Base-by-base conservation (phyloP, 768 basidiomycete genomes). In the Russula dissimulans region DNA sequence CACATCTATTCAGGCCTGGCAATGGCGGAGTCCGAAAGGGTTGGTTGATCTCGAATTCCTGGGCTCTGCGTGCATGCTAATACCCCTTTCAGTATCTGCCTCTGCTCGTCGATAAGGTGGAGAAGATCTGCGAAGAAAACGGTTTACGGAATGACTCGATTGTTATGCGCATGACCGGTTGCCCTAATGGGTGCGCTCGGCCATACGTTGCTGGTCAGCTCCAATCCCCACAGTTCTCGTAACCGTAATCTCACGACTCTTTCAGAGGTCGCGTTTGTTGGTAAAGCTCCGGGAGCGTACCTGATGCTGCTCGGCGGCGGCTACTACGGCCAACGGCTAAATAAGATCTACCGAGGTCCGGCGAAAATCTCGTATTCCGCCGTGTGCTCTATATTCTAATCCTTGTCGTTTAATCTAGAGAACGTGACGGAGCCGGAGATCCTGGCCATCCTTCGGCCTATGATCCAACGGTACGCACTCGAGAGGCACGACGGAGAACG, bases 121-220 rank as follows among this genome's bases (percentile, higher is more conserved):
- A 99, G 76, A 84, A 85, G 74, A 87, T 97, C 6, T 91, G 89
- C 69, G 97, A 98, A 71, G 90, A 94, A 71, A 88, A 85, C 66
- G 95, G 95, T 18, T 77, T 98, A 44, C 80, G 95, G 48, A 87
- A 97, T 70, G 95, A 99, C 73, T 85, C 89, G 3, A 95, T 98
- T 65, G 84, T 97, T 61, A 97, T 99, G 95, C 83, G 95, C 55
- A 97, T 98, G 95, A 97, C 95, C 15, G 95, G 95, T 52, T 97
- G 95, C 66, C 91, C 91, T 3, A 94, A 93, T 67, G 92, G 91
- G 41, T 94, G 94, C 71, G 91, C 95, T 2, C 81, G 95, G 60
- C 95, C 93, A 41, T 98, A 95, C 72, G 76, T 95, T 47, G 95
- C 91, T 50, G 89, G 89, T 86, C 46, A 10, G 83, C 41, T 36